These are phyloP conservation scores for Colletotrichum agaves DNA, from an alignment of 2,329 filamentous ascomycete genomes.

Conservation along the genomic window DNA sequence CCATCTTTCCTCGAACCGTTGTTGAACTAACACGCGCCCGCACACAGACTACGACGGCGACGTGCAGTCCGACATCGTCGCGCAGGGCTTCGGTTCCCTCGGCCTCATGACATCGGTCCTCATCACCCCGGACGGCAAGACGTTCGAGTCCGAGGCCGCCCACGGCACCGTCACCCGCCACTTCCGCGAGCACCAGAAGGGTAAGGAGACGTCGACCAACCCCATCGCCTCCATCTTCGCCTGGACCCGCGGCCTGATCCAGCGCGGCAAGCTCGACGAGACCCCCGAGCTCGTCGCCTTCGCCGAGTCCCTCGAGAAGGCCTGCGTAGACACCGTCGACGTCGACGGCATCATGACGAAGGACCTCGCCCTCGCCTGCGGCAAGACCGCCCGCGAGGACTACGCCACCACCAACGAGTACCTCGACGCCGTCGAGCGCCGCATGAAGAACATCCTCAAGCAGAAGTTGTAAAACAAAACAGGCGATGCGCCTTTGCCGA, in stretches of 20 bases:
- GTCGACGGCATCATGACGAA: constrained; percentile 98
- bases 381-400: constrained; percentile 83
- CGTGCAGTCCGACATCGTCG: constrained; percentile 97
- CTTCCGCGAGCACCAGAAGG: constrained; percentile 99
- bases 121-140: constrained; percentile 95
- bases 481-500: no score
- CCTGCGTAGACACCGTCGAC: constrained; percentile 94
- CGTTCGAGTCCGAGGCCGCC: constrained; percentile 96
- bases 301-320: constrained; percentile 90
- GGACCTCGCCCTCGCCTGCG: constrained; percentile 94
- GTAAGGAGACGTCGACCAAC: constrained; percentile 96
- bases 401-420: constrained; percentile 96
- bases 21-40: not conserved
- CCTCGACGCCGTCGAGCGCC: constrained; percentile 89
- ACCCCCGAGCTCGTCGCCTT: constrained; percentile 94
- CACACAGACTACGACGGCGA: constrained; percentile 95
- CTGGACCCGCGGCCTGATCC: constrained; percentile 94
- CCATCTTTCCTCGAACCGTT: no score
- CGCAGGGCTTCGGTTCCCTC: constrained; percentile 97
- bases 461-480: constrained; percentile 72
- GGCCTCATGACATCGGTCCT: constrained; percentile 99
- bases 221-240: constrained; percentile 99
- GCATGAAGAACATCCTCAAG: constrained; percentile 83
- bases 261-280: constrained; percentile 91
- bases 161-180: constrained; percentile 98